These are phyloP conservation scores for Heteromeles arbutifolia DNA, from an alignment of 306 rosid genomes.

Conservation along the genomic window DNA sequence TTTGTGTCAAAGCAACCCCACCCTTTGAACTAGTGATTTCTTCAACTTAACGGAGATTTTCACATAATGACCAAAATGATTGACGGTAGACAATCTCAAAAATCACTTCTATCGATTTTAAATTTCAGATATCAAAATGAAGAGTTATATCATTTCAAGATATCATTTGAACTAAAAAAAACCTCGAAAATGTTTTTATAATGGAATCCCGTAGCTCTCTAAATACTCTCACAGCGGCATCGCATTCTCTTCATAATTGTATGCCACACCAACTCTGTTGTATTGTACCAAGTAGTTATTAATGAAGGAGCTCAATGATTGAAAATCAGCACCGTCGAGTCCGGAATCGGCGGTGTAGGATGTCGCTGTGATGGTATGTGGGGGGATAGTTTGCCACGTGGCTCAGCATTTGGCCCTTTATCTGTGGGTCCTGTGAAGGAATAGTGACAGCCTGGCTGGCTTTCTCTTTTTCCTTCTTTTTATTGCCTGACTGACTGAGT, in stretches of 20 bases:
- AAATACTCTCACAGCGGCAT: no score
- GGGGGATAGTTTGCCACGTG: neutral
- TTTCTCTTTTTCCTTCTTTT: neutral
- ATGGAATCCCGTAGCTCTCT: no score
- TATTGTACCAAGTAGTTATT: neutral
- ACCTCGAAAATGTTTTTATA: no score
- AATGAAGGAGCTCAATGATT: neutral
- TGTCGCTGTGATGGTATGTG: neutral
- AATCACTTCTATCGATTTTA: no score
- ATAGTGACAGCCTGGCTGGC: conserved; percentile 45
- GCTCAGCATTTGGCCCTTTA: neutral
- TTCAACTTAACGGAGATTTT: no score
- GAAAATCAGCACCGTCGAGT: neutral
- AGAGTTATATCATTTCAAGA: accelerated
- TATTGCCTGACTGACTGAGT: neutral
- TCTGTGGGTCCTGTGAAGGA: neutral
- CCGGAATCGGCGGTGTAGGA: neutral
- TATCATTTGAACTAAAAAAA: no score
- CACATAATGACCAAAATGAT: no score
- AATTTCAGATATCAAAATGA: accelerated
- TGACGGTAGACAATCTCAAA: accelerated
- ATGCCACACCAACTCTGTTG: neutral
- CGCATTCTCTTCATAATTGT: no score
- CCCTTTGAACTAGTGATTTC: no score
- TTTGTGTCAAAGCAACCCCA: no score